Percentiles rank a stretch among this genome's conserved stretches.
These are phyloP conservation scores for Mycena kentingensis DNA, from an alignment of 768 basidiomycete species.

Conservation along the genomic window DNA sequence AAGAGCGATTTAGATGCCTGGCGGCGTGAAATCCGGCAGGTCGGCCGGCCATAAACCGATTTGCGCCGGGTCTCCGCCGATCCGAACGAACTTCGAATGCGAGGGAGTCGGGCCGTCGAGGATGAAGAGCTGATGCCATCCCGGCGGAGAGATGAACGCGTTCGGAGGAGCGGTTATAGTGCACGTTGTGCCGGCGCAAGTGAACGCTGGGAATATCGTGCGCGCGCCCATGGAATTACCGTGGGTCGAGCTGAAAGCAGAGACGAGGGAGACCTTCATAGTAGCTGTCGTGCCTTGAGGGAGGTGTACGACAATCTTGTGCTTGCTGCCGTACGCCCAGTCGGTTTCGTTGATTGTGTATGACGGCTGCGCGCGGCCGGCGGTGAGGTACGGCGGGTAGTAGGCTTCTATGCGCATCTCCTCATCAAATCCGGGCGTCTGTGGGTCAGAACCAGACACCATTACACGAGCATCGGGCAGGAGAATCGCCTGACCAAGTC, in stretches of 20 bases:
- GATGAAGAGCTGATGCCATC: conserved; percentile 58
- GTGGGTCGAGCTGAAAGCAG: conserved; percentile 53
- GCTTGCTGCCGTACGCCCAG: conserved; percentile 58
- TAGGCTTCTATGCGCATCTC: conserved; percentile 76
- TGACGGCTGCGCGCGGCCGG: conserved; percentile 61
- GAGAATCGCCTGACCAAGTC: conserved; percentile 57
- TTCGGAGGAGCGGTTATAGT: conserved; percentile 61
- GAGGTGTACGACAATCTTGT: conserved; percentile 50
- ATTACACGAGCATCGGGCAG: conserved; percentile 60
- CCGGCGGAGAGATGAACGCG: conserved; percentile 49
- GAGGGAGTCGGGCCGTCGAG: conserved; percentile 60
- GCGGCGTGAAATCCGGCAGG: no score
- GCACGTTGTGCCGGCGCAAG: conserved; percentile 52
- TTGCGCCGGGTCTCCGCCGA: conserved; percentile 63
- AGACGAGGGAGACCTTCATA: conserved; percentile 65
- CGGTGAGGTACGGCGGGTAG: conserved; percentile 82
- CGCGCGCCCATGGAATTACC: conserved; percentile 56
- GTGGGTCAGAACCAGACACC: conserved; percentile 58
- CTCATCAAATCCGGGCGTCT: conserved; percentile 47
- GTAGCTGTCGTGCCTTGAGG: conserved; percentile 44
- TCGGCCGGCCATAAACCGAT: conserved; percentile 85
- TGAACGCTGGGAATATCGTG: conserved; percentile 53
- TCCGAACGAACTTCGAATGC: conserved; percentile 50
- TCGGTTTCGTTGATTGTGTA: conserved; percentile 60
- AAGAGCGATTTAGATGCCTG: no score